Evolutionary conservation across 768 basidiomycete species (phyloP).

Genomic region (Kondoa malvinella): DNA sequence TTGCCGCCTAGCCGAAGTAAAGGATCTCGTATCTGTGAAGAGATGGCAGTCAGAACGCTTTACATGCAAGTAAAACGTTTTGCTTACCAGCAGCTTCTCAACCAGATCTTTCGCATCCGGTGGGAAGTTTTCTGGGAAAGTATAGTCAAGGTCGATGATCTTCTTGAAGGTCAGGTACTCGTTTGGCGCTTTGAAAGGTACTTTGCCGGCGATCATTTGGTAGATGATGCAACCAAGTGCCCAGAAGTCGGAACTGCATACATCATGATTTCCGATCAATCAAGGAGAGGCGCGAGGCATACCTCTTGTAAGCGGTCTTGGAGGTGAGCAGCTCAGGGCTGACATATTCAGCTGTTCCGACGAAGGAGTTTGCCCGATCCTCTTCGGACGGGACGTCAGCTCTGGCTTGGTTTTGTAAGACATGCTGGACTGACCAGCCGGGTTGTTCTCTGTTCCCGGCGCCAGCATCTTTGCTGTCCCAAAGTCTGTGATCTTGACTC

Average conservation of each 20-base stretch:
- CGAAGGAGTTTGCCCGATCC: slow-evolving; percentile 42
- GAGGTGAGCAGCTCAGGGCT: slow-evolving; percentile 67
- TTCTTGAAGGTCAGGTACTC: slow-evolving; percentile 92
- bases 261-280: background rate
- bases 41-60: background rate
- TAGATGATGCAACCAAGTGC: slow-evolving; percentile 84
- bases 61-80: background rate
- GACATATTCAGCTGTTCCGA: slow-evolving; percentile 79
- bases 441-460: slow-evolving; percentile 2
- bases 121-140: slow-evolving; percentile 67
- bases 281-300: slow-evolving; percentile 16
- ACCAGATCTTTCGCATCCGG: slow-evolving; percentile 63
- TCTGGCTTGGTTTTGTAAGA: background rate
- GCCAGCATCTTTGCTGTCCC: slow-evolving; percentile 48
- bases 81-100: slow-evolving; percentile 51
- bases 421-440: slow-evolving; percentile 6
- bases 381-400: background rate
- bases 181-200: slow-evolving; percentile 72
- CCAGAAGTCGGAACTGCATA: slow-evolving; percentile 73
- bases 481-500: slow-evolving; percentile 92
- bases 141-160: slow-evolving; percentile 72
- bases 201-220: slow-evolving; percentile 78
- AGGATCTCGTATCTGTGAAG: slow-evolving; percentile 21
- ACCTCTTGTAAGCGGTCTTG: slow-evolving; percentile 58
- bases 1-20: slow-evolving; percentile 19